Evolutionary conservation across 1,284 basidiomycete species (phyloP), one percentile per base, ranked within the genome.

Genomic region (Sporisorium iseilematis-ciliati): DNA sequence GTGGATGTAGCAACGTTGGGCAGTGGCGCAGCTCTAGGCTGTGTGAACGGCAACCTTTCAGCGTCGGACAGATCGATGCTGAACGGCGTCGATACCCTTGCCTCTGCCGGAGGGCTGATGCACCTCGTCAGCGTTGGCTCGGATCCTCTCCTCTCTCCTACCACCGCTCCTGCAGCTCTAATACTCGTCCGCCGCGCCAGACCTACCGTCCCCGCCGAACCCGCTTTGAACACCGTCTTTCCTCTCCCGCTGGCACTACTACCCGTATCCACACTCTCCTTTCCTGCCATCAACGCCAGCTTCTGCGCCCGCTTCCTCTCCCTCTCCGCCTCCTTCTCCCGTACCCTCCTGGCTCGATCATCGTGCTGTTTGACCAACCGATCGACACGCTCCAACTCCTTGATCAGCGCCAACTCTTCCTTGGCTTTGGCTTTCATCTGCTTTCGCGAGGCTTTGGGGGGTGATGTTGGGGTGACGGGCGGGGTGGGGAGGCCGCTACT

Each of bases 341-440:
- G 49, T 16, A 53, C 64, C 53, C 75, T 79, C 7, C 46, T 40
- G 12, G 68, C 58, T 55, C 77, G 78, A 41, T 52, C 29, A 26
- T 81, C 79, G 54, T 81, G 78, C 56, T 76, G 58, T 40, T 66
- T 61, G 21, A 81, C 79, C 50, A 81, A 65, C 46, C 54, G 57
- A 35, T 80, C 73, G 10, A 80, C 53, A 3, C 57, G 56, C 33
- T 76, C 73, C 21, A 78, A 55, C 31, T 81, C 67, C 38, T 75
- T 73, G 49, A 80, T 78, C 11, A 81, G 65, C 0, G 72, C 68
- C 16, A 65, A 41, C 40, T 81, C 79, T 50, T 80, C 67, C 41
- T 81, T 81, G 10, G 60, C 65, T n/a, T 62, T 62, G 14, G 62
- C 57, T 57, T 77, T 79, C 48, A 65, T 43, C 66, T 81, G 58